These are phyloP conservation scores for Pelargonium australe DNA, from an alignment of 441 rosid species.

Conservation along the genomic window DNA sequence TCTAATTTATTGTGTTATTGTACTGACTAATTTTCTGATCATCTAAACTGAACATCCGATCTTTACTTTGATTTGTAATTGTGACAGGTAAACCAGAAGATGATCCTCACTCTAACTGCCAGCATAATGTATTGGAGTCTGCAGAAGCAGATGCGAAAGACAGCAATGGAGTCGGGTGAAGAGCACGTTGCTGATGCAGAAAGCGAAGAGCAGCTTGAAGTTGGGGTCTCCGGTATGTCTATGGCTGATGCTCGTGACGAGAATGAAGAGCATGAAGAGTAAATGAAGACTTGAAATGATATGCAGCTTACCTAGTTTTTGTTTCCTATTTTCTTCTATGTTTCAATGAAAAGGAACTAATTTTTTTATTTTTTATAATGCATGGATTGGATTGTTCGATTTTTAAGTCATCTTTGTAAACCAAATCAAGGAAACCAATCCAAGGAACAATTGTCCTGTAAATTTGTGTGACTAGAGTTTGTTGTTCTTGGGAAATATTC, in stretches of 20 bases:
- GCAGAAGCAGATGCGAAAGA: constrained; percentile 54
- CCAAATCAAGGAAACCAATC: neutral
- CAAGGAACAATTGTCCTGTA: neutral
- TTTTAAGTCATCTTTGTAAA: neutral
- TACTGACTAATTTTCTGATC: neutral
- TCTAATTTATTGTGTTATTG: neutral
- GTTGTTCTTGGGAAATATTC: neutral
- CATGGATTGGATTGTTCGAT: neutral
- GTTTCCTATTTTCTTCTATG: neutral
- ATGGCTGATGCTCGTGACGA: constrained; percentile 26
- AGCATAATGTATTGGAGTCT: constrained; percentile 92
- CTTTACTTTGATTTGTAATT: neutral
- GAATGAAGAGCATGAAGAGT: constrained; percentile 10
- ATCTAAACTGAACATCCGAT: neutral
- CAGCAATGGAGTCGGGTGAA: constrained; percentile 12
- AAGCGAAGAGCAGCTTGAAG: constrained; percentile 23
- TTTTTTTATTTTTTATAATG: no score
- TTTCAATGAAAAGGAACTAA: constrained; percentile 2
- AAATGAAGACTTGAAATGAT: constrained; percentile 3
- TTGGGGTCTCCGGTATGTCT: constrained; percentile 39
- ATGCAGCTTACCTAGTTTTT: neutral
- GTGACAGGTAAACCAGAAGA: constrained; percentile 87
- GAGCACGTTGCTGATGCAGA: constrained; percentile 28
- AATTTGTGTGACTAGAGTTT: neutral
- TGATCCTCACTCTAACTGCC: constrained; percentile 87